phyloP scores from a whole-genome alignment of 306 rosid species.

The Castanopsis chinensis region DNA sequence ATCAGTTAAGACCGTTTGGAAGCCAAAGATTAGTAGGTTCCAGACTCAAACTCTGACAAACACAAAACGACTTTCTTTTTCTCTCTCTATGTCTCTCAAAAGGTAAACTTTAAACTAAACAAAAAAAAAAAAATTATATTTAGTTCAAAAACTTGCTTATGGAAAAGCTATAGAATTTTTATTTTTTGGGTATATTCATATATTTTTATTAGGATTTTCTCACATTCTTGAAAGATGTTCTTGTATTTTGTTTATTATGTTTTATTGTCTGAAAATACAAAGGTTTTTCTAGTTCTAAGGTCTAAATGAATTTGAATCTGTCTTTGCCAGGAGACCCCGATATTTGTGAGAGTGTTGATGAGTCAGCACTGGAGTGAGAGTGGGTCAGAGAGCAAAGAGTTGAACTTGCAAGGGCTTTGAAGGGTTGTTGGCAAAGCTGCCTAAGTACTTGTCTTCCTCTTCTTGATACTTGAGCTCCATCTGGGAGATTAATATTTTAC shows the following conservation, averaged over 20 bases:
- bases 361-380: not conserved
- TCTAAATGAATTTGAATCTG: not conserved
- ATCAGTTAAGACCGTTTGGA: not conserved
- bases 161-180: no score
- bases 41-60: not conserved
- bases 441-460: not conserved
- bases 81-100: not conserved
- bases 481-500: not conserved
- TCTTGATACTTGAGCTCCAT: constrained; percentile 6
- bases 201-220: not conserved
- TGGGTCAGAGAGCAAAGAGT: not conserved
- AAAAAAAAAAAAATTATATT: no score
- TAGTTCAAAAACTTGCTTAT: no score
- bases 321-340: not conserved
- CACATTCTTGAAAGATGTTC: not conserved
- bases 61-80: not conserved
- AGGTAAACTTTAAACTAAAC: no score
- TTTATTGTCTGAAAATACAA: not conserved
- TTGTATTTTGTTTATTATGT: not conserved
- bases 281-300: not conserved
- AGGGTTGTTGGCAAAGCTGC: constrained; percentile 26
- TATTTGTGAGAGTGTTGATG: not conserved
- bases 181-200: no score
- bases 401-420: constrained; percentile 13
- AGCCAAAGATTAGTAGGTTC: not conserved